These are phyloP conservation scores for Trametes sp. DNA, from an alignment of 1,284 basidiomycete species.

Conservation along the genomic window DNA sequence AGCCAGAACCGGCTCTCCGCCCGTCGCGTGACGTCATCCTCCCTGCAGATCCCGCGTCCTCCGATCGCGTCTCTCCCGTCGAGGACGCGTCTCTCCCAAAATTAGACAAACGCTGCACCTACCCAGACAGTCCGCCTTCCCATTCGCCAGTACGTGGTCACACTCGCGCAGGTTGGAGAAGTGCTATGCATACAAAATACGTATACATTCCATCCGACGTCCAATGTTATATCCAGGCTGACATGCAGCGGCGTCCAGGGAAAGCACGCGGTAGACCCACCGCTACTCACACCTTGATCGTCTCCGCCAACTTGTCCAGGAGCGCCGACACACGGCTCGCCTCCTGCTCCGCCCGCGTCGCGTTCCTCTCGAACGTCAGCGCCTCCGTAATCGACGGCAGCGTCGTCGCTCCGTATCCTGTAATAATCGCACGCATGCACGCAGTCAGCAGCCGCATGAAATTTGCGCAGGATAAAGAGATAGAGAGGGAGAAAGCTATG, in stretches of 20 bases:
- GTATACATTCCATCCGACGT: neutral
- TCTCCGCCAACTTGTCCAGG: conserved; percentile 48
- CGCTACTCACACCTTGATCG: conserved; percentile 33
- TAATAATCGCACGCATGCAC: neutral
- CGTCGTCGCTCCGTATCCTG: conserved; percentile 88
- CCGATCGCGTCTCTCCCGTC: neutral
- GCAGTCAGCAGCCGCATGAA: neutral
- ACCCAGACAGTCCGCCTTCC: neutral
- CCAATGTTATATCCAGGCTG: neutral
- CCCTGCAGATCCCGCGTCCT: neutral
- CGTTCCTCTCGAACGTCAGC: conserved; percentile 73
- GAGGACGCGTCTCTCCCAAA: neutral
- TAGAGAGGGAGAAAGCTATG: neutral
- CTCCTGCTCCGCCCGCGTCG: conserved; percentile 68
- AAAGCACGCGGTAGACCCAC: too few species aligned
- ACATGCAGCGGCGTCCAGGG: too few species aligned
- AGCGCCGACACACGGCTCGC: conserved; percentile 66
- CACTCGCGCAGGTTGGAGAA: too few species aligned
- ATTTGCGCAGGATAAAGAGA: neutral
- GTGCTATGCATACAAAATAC: too few species aligned
- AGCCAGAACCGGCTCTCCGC: conserved; percentile 12
- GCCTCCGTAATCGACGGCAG: conserved; percentile 87
- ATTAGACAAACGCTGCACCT: neutral
- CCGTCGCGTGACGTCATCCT: conserved; percentile 31
- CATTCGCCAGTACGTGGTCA: too few species aligned